Percentiles rank a stretch among this genome's conserved stretches.
Conservation (phyloP, 208 protist species). For the Leishmania major region DNA sequence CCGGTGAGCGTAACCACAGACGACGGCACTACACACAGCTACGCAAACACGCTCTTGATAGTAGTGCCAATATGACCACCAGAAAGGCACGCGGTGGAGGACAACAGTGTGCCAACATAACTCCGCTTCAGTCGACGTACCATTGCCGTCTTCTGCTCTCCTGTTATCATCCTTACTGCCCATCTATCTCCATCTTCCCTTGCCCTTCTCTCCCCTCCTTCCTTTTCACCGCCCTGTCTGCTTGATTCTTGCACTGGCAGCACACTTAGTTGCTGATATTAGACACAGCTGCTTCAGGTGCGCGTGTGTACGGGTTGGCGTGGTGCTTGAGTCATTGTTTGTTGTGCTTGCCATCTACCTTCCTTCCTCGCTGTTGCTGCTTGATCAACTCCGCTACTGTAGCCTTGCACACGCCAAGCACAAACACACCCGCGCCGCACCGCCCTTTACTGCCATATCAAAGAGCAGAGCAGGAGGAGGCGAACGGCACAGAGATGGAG, state of each 20-base stretch:
- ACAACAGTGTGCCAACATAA: neutral
- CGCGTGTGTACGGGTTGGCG: slow-evolving; percentile 1
- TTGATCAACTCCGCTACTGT: neutral
- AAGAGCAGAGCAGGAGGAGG: neutral
- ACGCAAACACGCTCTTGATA: neutral
- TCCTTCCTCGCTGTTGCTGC: neutral
- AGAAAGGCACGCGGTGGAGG: neutral
- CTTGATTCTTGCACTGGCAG: neutral
- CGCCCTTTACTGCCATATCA: neutral
- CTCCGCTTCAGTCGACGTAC: neutral
- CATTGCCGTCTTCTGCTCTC: neutral
- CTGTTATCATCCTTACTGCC: neutral
- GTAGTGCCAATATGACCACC: neutral
- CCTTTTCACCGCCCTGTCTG: neutral
- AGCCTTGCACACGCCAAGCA: neutral
- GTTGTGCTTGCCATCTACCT: neutral
- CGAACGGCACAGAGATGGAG: slow-evolving; percentile 17
- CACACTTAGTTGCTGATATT: neutral
- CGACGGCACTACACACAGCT: neutral
- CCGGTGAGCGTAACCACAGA: neutral
- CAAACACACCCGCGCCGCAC: neutral
- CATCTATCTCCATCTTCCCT: neutral
- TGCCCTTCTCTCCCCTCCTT: neutral
- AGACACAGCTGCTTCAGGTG: neutral
- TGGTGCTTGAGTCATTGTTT: neutral